phyloP scores from a whole-genome alignment of 108 stramenopile genomes.

The Nannochloropsis salina region DNA sequence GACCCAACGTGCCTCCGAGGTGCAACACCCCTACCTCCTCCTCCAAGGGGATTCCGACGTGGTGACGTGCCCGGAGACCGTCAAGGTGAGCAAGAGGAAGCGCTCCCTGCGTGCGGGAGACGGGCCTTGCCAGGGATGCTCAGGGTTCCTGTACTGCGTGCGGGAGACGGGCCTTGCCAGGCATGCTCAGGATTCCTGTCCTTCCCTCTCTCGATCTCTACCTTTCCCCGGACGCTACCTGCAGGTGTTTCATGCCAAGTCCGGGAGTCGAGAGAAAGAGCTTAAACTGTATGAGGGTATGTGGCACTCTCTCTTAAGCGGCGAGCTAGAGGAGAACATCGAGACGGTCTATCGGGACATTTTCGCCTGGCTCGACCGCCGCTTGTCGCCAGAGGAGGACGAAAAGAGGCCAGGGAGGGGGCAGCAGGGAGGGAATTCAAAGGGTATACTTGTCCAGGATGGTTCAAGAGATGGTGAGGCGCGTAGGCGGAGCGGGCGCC shows the following conservation, averaged over 20 bases:
- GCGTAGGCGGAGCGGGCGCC: not conserved
- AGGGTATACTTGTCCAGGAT: too few species aligned
- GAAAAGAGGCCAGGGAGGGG: not conserved
- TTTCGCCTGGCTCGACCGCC: not conserved
- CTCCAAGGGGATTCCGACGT: not conserved
- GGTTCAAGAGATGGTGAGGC: not conserved
- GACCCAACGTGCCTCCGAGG: not conserved
- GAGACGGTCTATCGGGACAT: not conserved
- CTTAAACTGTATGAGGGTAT: not conserved
- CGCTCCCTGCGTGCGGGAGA: too few species aligned
- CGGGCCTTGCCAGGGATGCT: too few species aligned
- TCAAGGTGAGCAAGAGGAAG: not conserved
- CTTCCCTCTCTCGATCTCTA: not conserved
- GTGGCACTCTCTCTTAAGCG: slow-evolving; percentile 10
- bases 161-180: too few species aligned
- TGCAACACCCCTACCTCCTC: slow-evolving; percentile 3
- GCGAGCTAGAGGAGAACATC: not conserved
- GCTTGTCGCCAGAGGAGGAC: not conserved
- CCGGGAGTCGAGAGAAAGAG: not conserved
- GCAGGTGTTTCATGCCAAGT: not conserved
- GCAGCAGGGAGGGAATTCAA: not conserved
- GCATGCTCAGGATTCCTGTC: not conserved
- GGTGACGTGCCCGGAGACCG: not conserved
- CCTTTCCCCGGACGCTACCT: not conserved
- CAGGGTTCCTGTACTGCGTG: not conserved